Percentiles rank a stretch among this genome's conserved stretches.
phyloP scores from a whole-genome alignment of 2,329 filamentous ascomycete genomes.

The Phialophora macrospora region DNA sequence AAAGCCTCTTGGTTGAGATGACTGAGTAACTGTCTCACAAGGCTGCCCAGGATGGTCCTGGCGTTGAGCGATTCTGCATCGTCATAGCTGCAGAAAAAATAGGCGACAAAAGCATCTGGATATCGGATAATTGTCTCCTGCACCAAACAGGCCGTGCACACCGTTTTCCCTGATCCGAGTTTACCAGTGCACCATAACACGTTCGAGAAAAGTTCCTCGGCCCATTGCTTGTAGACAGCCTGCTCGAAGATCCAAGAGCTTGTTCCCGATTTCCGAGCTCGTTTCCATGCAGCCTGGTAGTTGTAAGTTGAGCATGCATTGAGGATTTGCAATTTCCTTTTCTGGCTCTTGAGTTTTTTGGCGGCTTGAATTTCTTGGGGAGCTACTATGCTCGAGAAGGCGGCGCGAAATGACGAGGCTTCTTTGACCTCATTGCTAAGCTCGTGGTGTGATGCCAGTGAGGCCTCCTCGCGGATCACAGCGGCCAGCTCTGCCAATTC shows the following conservation, averaged over 20 bases:
- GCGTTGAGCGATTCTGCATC: conserved; percentile 33
- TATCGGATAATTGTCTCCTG: conserved; percentile 24
- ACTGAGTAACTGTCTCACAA: conserved; percentile 35
- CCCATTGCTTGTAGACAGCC: conserved; percentile 29
- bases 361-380: not conserved
- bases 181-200: conserved; percentile 37
- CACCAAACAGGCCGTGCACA: conserved; percentile 36
- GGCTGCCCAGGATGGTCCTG: conserved; percentile 35
- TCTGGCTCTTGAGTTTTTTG: conserved; percentile 1
- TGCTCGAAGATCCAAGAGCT: conserved; percentile 31
- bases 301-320: conserved; percentile 30
- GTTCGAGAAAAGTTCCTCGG: conserved; percentile 9
- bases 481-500: conserved; percentile 10
- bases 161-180: conserved; percentile 38
- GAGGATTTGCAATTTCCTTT: conserved; percentile 13
- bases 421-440: conserved; percentile 11
- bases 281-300: conserved; percentile 34
- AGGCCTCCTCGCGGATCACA: conserved; percentile 22
- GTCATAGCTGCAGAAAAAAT: conserved; percentile 36
- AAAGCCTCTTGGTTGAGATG: conserved; percentile 15
- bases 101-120: conserved; percentile 24
- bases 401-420: conserved; percentile 11
- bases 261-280: conserved; percentile 28
- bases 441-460: conserved; percentile 19
- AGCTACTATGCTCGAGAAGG: not conserved